A percentile compares a stretch with the other conserved stretches of the same genome.
phyloP scores from a whole-genome alignment of 1,139 yeast genomes.

The Blastobotrys ciferrii region DNA sequence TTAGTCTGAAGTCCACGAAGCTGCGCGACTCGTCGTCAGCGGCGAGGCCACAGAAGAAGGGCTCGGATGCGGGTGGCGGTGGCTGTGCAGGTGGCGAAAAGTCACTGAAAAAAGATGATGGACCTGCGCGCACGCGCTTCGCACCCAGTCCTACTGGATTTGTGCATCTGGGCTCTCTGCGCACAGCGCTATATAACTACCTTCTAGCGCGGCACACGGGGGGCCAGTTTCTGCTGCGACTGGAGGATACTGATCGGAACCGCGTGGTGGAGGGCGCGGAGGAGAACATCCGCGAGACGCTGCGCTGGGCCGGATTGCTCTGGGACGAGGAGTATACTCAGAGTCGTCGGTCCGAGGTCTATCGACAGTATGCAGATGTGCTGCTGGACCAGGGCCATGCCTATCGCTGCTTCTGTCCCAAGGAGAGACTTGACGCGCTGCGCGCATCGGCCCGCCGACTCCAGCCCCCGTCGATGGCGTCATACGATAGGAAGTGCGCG shows the following conservation, averaged over 20 bases:
- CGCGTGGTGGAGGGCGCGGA: constrained; percentile 82
- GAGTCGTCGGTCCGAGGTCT: constrained; percentile 70
- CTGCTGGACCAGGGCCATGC: constrained; percentile 68
- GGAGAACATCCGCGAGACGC: constrained; percentile 66
- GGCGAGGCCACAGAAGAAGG: not conserved
- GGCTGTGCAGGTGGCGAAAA: too few relatives aligned
- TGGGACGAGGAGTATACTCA: constrained; percentile 90
- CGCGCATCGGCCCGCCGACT: constrained; percentile 70
- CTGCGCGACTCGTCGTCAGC: constrained; percentile 9
- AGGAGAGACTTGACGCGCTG: constrained; percentile 66
- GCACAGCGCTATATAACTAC: constrained; percentile 92
- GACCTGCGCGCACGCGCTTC: constrained; percentile 83
- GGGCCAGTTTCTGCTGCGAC: constrained; percentile 75
- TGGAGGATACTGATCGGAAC: constrained; percentile 89
- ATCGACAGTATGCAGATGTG: constrained; percentile 53
- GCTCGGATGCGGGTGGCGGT: not conserved
- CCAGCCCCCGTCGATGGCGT: constrained; percentile 87
- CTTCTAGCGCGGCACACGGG: constrained; percentile 74
- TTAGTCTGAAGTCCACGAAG: constrained; percentile 10
- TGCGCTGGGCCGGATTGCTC: constrained; percentile 71
- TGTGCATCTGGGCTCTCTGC: constrained; percentile 83
- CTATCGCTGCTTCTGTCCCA: constrained; percentile 81
- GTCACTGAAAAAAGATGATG: not conserved
- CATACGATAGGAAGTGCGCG: constrained; percentile 81
- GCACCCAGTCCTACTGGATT: constrained; percentile 99